Conservation (phyloP, 2,329 filamentous ascomycete genomes). For the Colletotrichum filicis region DNA sequence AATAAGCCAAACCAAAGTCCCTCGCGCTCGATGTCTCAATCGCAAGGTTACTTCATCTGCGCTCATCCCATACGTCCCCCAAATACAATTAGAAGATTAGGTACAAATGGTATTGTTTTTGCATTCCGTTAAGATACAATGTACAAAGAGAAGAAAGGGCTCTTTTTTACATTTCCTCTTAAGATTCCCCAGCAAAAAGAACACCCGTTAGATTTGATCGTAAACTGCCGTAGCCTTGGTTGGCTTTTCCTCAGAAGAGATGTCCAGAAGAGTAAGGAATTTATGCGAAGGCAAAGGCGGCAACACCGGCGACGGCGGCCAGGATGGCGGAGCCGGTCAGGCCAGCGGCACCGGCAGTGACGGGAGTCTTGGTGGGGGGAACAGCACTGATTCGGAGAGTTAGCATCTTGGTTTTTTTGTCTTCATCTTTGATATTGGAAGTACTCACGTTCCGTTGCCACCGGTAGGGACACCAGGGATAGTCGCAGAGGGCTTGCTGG, state of each 20-base stretch:
- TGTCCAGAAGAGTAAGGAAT: constrained; percentile 43
- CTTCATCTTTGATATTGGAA: neutral
- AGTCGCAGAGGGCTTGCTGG: constrained; percentile 39
- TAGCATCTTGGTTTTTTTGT: constrained; percentile 25
- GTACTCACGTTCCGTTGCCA: constrained; percentile 45
- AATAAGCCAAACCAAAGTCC: neutral
- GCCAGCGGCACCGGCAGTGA: constrained; percentile 64
- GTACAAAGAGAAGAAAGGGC: constrained; percentile 33
- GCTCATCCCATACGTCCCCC: constrained; percentile 26
- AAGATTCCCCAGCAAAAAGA: constrained; percentile 36
- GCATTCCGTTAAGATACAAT: constrained; percentile 39
- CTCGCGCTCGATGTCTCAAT: constrained; percentile 16
- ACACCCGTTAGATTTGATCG: constrained; percentile 45
- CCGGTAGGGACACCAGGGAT: constrained; percentile 37
- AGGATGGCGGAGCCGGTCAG: constrained; percentile 64
- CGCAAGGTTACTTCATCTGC: neutral
- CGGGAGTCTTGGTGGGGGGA: constrained; percentile 44
- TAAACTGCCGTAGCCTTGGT: constrained; percentile 53
- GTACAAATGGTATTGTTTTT: constrained; percentile 47
- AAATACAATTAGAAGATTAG: constrained; percentile 61
- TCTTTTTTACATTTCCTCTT: constrained; percentile 47
- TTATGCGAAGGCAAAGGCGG: constrained; percentile 67
- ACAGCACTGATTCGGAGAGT: constrained; percentile 37
- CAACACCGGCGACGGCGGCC: constrained; percentile 65
- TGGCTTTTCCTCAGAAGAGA: constrained; percentile 50